phyloP scores from a whole-genome alignment of 352 stramenopile genomes.

The Phytophthora tentaculata region DNA sequence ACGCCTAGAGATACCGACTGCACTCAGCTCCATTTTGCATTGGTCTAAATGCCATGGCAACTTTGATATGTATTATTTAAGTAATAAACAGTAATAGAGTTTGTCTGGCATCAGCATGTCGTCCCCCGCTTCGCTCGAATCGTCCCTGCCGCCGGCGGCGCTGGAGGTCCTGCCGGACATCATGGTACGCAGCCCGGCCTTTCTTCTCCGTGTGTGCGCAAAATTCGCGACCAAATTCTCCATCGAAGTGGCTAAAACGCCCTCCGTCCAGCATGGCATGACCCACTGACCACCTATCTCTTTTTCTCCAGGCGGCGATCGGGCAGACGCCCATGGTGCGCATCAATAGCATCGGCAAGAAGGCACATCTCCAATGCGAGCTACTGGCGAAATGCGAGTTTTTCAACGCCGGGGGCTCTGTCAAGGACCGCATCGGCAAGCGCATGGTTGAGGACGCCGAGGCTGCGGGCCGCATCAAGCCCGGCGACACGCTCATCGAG shows the following conservation, averaged over 20 bases:
- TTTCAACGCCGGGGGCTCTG: slow-evolving; percentile 94
- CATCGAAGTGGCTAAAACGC: neutral
- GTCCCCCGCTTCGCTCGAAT: slow-evolving; percentile 28
- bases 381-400: slow-evolving; percentile 97
- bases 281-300: neutral
- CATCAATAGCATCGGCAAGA: slow-evolving; percentile 90
- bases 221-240: neutral
- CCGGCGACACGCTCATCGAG: slow-evolving; percentile 96
- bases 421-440: slow-evolving; percentile 92
- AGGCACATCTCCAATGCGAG: slow-evolving; percentile 88
- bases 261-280: neutral
- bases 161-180: slow-evolving; percentile 68
- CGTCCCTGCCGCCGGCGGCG: slow-evolving; percentile 45
- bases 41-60: too few relatives aligned
- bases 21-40: too few relatives aligned
- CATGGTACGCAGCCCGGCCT: slow-evolving; percentile 36
- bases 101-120: slow-evolving; percentile 27
- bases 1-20: too few relatives aligned
- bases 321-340: slow-evolving; percentile 95
- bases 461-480: slow-evolving; percentile 89
- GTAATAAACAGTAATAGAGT: too few relatives aligned
- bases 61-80: too few relatives aligned
- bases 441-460: slow-evolving; percentile 95
- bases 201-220: neutral
- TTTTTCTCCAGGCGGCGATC: slow-evolving; percentile 52